phyloP scores from a whole-genome alignment of 1,284 basidiomycete genomes.

The Sutorius eximius region DNA sequence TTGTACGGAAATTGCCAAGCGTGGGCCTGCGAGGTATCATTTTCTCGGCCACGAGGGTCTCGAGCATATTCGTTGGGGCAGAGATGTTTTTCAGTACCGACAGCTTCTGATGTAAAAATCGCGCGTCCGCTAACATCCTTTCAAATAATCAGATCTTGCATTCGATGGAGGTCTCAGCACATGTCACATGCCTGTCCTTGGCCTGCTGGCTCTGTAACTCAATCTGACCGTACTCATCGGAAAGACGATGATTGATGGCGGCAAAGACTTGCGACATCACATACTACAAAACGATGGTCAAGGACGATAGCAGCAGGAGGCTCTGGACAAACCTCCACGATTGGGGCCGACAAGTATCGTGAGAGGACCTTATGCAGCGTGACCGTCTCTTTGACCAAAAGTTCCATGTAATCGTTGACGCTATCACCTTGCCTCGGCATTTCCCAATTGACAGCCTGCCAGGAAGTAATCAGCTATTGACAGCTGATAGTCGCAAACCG shows the following conservation, averaged over 20 bases:
- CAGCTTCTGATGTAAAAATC: slow-evolving; percentile 71
- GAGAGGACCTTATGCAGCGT: slow-evolving; percentile 96
- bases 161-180: slow-evolving; percentile 3
- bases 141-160: slow-evolving; percentile 11
- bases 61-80: slow-evolving; percentile 72
- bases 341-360: slow-evolving; percentile 77
- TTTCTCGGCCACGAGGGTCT: slow-evolving; percentile 81
- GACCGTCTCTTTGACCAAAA: slow-evolving; percentile 93
- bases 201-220: slow-evolving; percentile 80
- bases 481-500: neutral
- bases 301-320: neutral
- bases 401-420: slow-evolving; percentile 84
- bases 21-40: slow-evolving; percentile 39
- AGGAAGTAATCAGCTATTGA: slow-evolving; percentile 6
- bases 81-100: slow-evolving; percentile 68
- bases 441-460: slow-evolving; percentile 77
- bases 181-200: slow-evolving; percentile 68
- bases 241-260: slow-evolving; percentile 85
- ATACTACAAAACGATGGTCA: slow-evolving; percentile 46
- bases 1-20: slow-evolving; percentile 26
- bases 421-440: slow-evolving; percentile 52
- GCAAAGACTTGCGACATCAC: slow-evolving; percentile 93
- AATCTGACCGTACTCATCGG: slow-evolving; percentile 80
- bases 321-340: slow-evolving; percentile 67
- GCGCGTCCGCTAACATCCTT: slow-evolving; percentile 79